phyloP scores from a whole-genome alignment of 306 rosid genomes.

The Pueraria montana region DNA sequence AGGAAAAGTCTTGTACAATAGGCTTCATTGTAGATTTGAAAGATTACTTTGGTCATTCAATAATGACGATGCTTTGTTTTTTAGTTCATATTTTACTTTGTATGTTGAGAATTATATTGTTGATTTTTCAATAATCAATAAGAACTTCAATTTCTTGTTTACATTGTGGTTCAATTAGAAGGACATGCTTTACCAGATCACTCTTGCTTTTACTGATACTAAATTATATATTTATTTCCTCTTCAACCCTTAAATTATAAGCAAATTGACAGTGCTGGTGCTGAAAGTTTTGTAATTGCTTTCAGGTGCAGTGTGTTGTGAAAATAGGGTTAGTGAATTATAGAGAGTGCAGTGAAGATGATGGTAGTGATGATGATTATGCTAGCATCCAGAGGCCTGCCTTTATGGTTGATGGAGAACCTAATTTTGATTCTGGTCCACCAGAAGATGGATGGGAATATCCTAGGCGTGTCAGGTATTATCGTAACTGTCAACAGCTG shows the following conservation, averaged over 20 bases:
- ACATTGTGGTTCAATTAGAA: no score
- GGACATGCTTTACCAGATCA: no score
- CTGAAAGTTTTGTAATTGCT: conserved; percentile 57
- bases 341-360: conserved; percentile 64
- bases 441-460: conserved; percentile 97
- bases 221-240: conserved; percentile 29
- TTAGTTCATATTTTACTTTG: no score
- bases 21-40: no score
- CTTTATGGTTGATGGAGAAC: conserved; percentile 85
- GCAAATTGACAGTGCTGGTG: conserved; percentile 28
- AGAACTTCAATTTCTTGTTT: no score
- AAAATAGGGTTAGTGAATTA: conserved; percentile 51
- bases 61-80: no score
- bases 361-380: conserved; percentile 78
- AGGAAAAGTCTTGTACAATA: no score
- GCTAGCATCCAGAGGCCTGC: conserved; percentile 89
- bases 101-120: no score
- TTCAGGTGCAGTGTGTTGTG: conserved; percentile 70
- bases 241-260: conserved; percentile 7
- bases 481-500: conserved; percentile 29
- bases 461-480: conserved; percentile 95
- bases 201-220: conserved; percentile 42
- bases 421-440: conserved; percentile 86
- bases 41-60: no score
- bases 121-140: no score